Evolutionary conservation across 345 rosid species (phyloP).

Genomic region (Eucalyptus cloeziana): DNA sequence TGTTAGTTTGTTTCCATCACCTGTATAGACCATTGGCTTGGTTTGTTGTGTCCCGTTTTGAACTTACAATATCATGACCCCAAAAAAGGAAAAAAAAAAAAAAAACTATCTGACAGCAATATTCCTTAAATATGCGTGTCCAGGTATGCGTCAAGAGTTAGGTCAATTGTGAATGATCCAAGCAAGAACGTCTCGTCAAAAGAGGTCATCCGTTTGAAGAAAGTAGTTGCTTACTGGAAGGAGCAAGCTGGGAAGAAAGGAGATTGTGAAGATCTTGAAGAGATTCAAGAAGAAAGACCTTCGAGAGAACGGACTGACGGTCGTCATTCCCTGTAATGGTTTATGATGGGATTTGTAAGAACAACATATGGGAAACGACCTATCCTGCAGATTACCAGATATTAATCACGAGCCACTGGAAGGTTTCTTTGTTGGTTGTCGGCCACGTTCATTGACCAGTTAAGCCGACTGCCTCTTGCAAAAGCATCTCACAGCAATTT

Average conservation of each 20-base stretch:
- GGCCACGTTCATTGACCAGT: neutral
- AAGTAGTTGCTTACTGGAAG: conserved; percentile 75
- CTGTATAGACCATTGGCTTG: neutral
- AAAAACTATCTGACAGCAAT: neutral
- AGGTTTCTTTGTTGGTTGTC: neutral
- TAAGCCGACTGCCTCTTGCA: neutral
- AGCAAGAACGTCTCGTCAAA: conserved; percentile 78
- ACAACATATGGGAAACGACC: neutral
- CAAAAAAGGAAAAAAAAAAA: too few species aligned
- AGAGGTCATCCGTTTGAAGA: conserved; percentile 80
- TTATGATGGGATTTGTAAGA: neutral
- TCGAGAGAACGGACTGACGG: conserved; percentile 39
- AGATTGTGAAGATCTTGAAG: conserved; percentile 74
- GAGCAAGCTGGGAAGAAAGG: conserved; percentile 80
- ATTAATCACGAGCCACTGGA: neutral
- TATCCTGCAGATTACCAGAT: neutral
- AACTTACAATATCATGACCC: neutral
- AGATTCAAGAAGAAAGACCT: conserved; percentile 57
- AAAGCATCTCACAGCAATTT: neutral
- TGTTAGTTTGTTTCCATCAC: neutral
- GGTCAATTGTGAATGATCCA: conserved; percentile 84
- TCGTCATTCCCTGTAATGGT: conserved; percentile 30
- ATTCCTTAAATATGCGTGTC: neutral
- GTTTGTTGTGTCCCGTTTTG: neutral
- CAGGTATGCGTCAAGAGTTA: conserved; percentile 92